Evolutionary conservation across 1,284 basidiomycete genomes (phyloP).

Genomic region (Malassezia psittaci): DNA sequence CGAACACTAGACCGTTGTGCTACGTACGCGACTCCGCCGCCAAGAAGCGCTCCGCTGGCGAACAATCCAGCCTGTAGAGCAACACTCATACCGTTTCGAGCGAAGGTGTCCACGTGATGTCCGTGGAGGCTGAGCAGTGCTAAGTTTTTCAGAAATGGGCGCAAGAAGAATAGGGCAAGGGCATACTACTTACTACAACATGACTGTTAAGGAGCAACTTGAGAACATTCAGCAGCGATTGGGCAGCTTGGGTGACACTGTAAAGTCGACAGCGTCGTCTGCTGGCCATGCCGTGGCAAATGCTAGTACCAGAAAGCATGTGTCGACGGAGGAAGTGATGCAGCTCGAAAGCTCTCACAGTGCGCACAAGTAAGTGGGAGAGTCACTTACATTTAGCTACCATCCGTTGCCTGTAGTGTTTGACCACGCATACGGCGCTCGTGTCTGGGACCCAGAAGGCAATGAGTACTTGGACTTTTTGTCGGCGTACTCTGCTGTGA

Average conservation of each 20-base stretch:
- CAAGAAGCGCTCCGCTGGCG: slow-evolving; percentile 60
- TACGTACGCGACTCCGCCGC: slow-evolving; percentile 49
- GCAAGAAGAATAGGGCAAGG: not conserved
- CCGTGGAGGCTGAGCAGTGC: not conserved
- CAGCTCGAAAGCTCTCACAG: slow-evolving; percentile 69
- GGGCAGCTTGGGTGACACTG: not conserved
- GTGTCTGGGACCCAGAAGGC: slow-evolving; percentile 93
- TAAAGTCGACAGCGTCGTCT: slow-evolving; percentile 1
- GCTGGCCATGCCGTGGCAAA: slow-evolving; percentile 13
- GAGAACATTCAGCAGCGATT: slow-evolving; percentile 11
- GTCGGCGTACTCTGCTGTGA: slow-evolving; percentile 82
- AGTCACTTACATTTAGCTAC: slow-evolving; percentile 58
- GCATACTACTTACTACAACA: not conserved
- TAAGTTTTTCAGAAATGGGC: not conserved
- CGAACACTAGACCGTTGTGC: not conserved
- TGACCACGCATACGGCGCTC: slow-evolving; percentile 75
- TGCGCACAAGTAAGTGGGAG: slow-evolving; percentile 65
- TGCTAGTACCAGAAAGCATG: slow-evolving; percentile 20
- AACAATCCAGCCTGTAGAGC: slow-evolving; percentile 81
- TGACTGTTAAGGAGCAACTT: slow-evolving; percentile 10
- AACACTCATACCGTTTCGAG: slow-evolving; percentile 66
- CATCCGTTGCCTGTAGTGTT: slow-evolving; percentile 92
- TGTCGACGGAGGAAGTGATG: slow-evolving; percentile 59
- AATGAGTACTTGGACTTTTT: slow-evolving; percentile 60
- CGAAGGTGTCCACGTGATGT: not conserved